Evolutionary conservation across 164 flowering plant genomes (phyloP).

Genomic region (Aristolochia contorta): DNA sequence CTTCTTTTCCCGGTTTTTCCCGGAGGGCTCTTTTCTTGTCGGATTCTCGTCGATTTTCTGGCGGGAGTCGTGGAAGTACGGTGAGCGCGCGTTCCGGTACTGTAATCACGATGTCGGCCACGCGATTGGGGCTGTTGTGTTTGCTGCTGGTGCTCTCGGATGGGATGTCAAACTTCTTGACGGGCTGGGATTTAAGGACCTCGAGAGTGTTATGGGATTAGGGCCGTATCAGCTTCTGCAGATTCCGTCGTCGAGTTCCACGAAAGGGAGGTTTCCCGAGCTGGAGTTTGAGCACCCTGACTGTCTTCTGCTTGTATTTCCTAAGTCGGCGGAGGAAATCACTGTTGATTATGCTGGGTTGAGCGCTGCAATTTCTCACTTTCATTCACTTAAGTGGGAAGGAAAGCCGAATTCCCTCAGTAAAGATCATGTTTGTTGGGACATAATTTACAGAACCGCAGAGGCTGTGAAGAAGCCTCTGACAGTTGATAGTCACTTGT

Average conservation of each 20-base stretch:
- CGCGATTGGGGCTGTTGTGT: constrained; percentile 66
- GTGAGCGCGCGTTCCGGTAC: constrained; percentile 80
- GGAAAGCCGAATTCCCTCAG: constrained; percentile 76
- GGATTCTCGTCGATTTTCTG: constrained; percentile 84
- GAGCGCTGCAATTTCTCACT: constrained; percentile 36
- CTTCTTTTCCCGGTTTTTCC: constrained; percentile 33
- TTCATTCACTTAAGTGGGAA: constrained; percentile 51
- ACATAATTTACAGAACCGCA: constrained; percentile 69
- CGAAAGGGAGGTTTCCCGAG: constrained; percentile 53
- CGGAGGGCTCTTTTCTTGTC: constrained; percentile 44
- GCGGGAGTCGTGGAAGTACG: constrained; percentile 98
- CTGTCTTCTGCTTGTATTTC: constrained; percentile 69
- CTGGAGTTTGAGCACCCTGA: constrained; percentile 91
- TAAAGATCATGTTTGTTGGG: constrained; percentile 87
- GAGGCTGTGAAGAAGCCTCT: constrained; percentile 70
- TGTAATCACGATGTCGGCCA: constrained; percentile 95
- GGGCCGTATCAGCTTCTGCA: constrained; percentile 17
- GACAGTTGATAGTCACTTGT: constrained; percentile 14
- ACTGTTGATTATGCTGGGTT: constrained; percentile 40
- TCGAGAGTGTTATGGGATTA: constrained; percentile 70
- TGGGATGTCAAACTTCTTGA: constrained; percentile 86
- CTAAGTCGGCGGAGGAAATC: constrained; percentile 30
- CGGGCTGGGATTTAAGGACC: constrained; percentile 57
- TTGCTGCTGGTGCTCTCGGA: constrained; percentile 77
- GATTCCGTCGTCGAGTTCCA: constrained; percentile 36